Base-by-base conservation (phyloP, 106 monocot genomes). In the Dendrobium nobile region DNA sequence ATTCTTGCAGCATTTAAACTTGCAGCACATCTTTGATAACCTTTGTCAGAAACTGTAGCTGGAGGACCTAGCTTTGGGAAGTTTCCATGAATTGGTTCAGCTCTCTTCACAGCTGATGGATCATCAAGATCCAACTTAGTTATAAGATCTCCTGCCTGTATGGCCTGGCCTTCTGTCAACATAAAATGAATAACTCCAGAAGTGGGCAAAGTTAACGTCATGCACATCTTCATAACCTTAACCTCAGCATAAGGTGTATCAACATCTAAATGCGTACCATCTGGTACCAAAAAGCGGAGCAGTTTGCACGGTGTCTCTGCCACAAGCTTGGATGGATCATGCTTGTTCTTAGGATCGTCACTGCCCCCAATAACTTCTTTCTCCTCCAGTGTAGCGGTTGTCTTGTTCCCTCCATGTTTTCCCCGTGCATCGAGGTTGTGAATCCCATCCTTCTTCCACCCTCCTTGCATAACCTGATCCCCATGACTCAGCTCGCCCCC, bases 211-310 rank as follows among this genome's bases (percentile, higher is more conserved):
- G 93, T 72, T 54, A 99, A 89, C 41, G 98, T 93, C 98, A 99
- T 95, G 86, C 98, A 99, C 98, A 99, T 95, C 73, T 99, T 99
- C 98, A 99, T 99, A 48, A 99, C 98, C 81, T 99, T 95, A 84
- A 99, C 95, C 82, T 99, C 98, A 31, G 90, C 98, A 87, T 99
- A 95, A 67, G 98, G 88, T 74, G 84, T 77, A 82, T 99, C 92
- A 65, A 93, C 84, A 11, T 99, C 99, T 20, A 95, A 86, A 85
- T 93, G 99, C 85, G 81, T 83, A 68, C 87, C 95, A 88, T 95
- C 95, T n/a, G 91, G 72, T 80, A 99, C 91, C 83, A 99, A 85
- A 82, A 86, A 99, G 3, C 93, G 91, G 31, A 99, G 89, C 76
- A 99, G 88, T 75, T 99, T 99, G 91, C 99, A 99, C 47, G 95